Evolutionary conservation across 2,329 filamentous ascomycete species (phyloP), one percentile per base, ranked within the genome.

Genomic region (Sclerotinia borealis): DNA sequence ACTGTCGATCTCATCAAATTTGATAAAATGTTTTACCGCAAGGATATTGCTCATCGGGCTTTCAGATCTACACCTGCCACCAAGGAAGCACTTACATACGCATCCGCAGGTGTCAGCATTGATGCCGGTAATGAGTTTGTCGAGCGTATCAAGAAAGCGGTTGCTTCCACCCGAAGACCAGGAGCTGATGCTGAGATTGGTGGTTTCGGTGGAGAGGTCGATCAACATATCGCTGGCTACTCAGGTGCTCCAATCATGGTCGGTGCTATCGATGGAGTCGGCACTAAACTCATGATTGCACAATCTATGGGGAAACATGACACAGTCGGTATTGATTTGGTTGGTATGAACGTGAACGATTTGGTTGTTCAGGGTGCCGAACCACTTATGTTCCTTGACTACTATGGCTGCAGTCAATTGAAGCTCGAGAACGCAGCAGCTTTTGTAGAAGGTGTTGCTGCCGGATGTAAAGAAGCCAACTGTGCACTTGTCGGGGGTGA

Each of bases 401-500:
- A 96, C 83, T 97, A 96, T 78, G 93, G 92, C 66, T 97, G 93
- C 82, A 92, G 91, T 76, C 89, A 89, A 75, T 85, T 99, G 27
- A 86, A 96, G 69, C 85, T 93, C 10, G 81, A 86, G 43, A 86
- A 86, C 5, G 92, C 92, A 0, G 87, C 90, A 13, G 83, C 86
- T n/a, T 98, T 99, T 73, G 90, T 99, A 47, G 85, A 92, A 72
- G 93, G 95, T 67, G 92, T 99, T 3, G 92, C 93, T 2, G 83
- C 88, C 36, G 95, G 95, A 54, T 99, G 95, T 78, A 85, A 86
- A 65, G 85, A 92, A 72, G 86, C 93, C 0, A 89, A 89, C 50
- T 96, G 93, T 73, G 93, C 93, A 19, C 83, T 99, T 3, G 90
- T 98, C n/a, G 95, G 95, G 19, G 95, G 95, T 50, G 95, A 99